Percentiles rank a stretch among this genome's conserved stretches.
Evolutionary conservation across 2,329 filamentous ascomycete species (phyloP).

Genomic region (Aspergillus alliaceus): DNA sequence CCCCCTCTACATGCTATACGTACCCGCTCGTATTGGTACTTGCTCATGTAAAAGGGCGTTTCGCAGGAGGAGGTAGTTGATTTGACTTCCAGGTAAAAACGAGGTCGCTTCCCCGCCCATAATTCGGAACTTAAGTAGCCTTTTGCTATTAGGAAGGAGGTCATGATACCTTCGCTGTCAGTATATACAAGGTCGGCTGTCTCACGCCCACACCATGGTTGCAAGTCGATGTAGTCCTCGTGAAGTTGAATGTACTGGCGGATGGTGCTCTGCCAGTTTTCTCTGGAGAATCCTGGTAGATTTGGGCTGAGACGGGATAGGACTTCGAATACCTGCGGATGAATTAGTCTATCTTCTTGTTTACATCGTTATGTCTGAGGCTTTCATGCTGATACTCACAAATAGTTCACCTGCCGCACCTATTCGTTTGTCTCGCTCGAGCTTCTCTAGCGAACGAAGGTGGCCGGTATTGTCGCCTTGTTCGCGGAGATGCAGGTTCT

Average conservation of each 20-base stretch:
- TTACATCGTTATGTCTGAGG: not conserved
- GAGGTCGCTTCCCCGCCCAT: slow-evolving; percentile 28
- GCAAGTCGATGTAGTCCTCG: slow-evolving; percentile 43
- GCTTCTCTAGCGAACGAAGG: slow-evolving; percentile 6
- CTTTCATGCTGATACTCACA: slow-evolving; percentile 2
- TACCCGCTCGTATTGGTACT: slow-evolving; percentile 45
- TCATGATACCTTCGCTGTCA: slow-evolving; percentile 6
- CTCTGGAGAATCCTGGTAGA: slow-evolving; percentile 30
- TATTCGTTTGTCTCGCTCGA: slow-evolving; percentile 5
- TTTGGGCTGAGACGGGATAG: slow-evolving; percentile 2
- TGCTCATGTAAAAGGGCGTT: slow-evolving; percentile 51
- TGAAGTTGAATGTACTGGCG: slow-evolving; percentile 42
- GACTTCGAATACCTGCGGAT: slow-evolving; percentile 10
- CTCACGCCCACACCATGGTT: slow-evolving; percentile 43
- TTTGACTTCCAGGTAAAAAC: slow-evolving; percentile 56
- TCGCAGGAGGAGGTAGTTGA: slow-evolving; percentile 41
- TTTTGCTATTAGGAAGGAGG: slow-evolving; percentile 8
- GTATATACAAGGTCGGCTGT: slow-evolving; percentile 52
- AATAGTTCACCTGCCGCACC: slow-evolving; percentile 12
- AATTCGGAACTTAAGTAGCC: slow-evolving; percentile 5
- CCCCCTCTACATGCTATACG: slow-evolving; percentile 14
- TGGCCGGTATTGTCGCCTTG: not conserved
- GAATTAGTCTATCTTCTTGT: not conserved
- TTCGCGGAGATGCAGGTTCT: not conserved
- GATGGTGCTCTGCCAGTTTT: slow-evolving; percentile 54